A percentile compares a stretch with the other conserved stretches of the same genome.
phyloP scores from a whole-genome alignment of 371 early-diverging fungal genomes.

The Lichtheimia ornata region DNA sequence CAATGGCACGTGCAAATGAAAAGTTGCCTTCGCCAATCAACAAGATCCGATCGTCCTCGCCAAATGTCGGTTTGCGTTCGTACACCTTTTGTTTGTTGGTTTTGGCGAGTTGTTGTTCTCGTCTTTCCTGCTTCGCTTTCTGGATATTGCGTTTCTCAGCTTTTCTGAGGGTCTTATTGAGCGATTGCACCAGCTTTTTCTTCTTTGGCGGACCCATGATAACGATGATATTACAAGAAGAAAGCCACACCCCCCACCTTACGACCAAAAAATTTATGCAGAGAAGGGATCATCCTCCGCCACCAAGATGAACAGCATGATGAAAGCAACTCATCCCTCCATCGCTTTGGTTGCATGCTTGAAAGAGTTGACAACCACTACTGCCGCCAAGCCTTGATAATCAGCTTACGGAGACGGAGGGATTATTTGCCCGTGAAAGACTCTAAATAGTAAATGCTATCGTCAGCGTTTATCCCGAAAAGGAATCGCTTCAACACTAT shows the following conservation, averaged over 20 bases:
- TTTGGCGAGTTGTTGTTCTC: slow-evolving; percentile 2
- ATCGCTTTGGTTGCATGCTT: too few species aligned
- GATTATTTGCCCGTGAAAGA: too few species aligned
- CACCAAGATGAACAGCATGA: too few species aligned
- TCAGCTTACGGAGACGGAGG: too few species aligned
- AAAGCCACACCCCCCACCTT: not conserved
- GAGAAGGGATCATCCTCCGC: too few species aligned
- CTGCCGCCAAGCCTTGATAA: too few species aligned
- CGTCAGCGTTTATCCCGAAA: too few species aligned
- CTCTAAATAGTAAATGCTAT: too few species aligned
- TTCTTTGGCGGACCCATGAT: slow-evolving; percentile 13
- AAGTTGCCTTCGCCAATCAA: slow-evolving; percentile 88
- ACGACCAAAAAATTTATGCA: too few species aligned
- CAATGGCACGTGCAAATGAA: slow-evolving; percentile 77
- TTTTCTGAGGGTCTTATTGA: slow-evolving; percentile 8
- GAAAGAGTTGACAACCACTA: too few species aligned
- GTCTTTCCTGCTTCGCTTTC: slow-evolving; percentile 2
- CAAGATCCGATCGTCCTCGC: slow-evolving; percentile 54
- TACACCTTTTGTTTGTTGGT: slow-evolving; percentile 13
- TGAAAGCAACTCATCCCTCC: too few species aligned
- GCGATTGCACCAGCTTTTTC: slow-evolving; percentile 16
- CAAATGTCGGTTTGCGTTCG: slow-evolving; percentile 40
- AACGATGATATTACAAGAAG: not conserved
- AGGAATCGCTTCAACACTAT: too few species aligned
- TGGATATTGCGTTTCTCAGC: slow-evolving; percentile 5